A percentile compares a stretch with the other conserved stretches of the same genome.
These are phyloP conservation scores for Apiospora marii DNA, from an alignment of 2,329 filamentous ascomycete genomes.

Conservation along the genomic window DNA sequence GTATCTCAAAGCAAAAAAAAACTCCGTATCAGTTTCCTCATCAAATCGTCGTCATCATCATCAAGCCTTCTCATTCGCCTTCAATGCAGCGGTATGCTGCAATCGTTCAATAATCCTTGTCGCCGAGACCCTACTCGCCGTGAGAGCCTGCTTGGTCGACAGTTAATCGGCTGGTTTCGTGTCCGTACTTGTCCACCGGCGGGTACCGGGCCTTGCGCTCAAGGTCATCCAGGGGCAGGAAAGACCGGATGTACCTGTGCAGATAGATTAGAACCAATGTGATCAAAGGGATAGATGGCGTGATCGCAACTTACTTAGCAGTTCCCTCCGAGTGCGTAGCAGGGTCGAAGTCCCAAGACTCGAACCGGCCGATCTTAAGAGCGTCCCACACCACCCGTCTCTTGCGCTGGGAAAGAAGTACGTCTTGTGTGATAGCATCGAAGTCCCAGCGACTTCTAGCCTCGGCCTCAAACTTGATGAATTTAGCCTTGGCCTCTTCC, in stretches of 20 bases:
- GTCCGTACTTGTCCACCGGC: slow-evolving; percentile 63
- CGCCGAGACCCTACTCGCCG: slow-evolving; percentile 43
- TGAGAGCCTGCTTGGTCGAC: slow-evolving; percentile 54
- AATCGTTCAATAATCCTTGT: neutral
- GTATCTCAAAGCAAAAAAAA: neutral
- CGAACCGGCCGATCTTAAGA: slow-evolving; percentile 77
- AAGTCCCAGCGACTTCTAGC: slow-evolving; percentile 83
- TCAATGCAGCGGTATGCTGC: neutral
- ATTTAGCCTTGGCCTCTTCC: slow-evolving; percentile 55
- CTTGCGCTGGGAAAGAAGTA: slow-evolving; percentile 79
- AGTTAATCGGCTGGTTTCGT: slow-evolving; percentile 52
- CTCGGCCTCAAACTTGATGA: slow-evolving; percentile 76
- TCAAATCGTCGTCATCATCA: slow-evolving; percentile 7
- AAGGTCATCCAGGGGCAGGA: slow-evolving; percentile 81
- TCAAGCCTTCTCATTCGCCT: neutral
- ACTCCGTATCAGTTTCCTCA: neutral
- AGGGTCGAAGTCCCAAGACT: slow-evolving; percentile 87
- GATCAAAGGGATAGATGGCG: neutral
- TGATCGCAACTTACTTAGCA: slow-evolving; percentile 60
- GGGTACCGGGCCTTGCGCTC: slow-evolving; percentile 80
- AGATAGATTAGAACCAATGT: neutral
- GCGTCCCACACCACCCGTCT: slow-evolving; percentile 82
- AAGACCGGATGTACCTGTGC: slow-evolving; percentile 81
- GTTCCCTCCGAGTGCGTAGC: slow-evolving; percentile 65
- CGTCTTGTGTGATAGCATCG: slow-evolving; percentile 75